phyloP scores from a whole-genome alignment of 192 early-diverging fungal species.

The Physocladia obscura region DNA sequence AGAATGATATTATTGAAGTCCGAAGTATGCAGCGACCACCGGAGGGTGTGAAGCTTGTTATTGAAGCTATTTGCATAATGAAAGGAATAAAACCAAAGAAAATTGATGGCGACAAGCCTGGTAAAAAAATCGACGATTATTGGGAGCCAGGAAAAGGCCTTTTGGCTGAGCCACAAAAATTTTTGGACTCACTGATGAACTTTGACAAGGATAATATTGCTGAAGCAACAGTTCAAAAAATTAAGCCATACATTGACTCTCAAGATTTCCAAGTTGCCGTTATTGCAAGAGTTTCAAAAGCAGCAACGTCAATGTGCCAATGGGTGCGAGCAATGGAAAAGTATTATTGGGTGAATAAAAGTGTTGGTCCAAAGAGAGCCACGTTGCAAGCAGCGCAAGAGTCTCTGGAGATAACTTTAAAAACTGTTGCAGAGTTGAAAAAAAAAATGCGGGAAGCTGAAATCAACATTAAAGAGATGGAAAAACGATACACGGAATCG shows the following conservation, averaged over 20 bases:
- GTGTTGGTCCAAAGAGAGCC: slow-evolving; percentile 61
- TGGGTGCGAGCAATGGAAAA: slow-evolving; percentile 70
- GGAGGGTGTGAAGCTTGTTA: slow-evolving; percentile 65
- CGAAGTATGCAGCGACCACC: slow-evolving; percentile 63
- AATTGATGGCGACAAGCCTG: slow-evolving; percentile 60
- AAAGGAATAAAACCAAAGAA: slow-evolving; percentile 65
- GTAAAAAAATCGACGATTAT: slow-evolving; percentile 65
- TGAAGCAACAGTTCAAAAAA: slow-evolving; percentile 51
- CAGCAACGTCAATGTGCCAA: slow-evolving; percentile 63
- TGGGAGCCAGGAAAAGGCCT: slow-evolving; percentile 48
- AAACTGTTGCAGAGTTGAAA: slow-evolving; percentile 57
- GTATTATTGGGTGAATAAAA: slow-evolving; percentile 60
- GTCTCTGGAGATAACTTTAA: slow-evolving; percentile 54
- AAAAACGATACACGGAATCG: slow-evolving; percentile 57
- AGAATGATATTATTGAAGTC: slow-evolving; percentile 66
- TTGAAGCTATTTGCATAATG: slow-evolving; percentile 67
- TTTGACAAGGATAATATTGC: slow-evolving; percentile 66
- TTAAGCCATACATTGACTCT: slow-evolving; percentile 64
- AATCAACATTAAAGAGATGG: slow-evolving; percentile 66
- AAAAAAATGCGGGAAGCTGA: slow-evolving; percentile 60
- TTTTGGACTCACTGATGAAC: slow-evolving; percentile 58
- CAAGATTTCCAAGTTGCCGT: slow-evolving; percentile 65
- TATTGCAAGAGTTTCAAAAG: slow-evolving; percentile 58
- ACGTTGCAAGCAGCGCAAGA: slow-evolving; percentile 56
- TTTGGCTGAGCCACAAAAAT: slow-evolving; percentile 60